phyloP scores from a whole-genome alignment of 352 stramenopile genomes.

The Phytophthora fragariaefolia region DNA sequence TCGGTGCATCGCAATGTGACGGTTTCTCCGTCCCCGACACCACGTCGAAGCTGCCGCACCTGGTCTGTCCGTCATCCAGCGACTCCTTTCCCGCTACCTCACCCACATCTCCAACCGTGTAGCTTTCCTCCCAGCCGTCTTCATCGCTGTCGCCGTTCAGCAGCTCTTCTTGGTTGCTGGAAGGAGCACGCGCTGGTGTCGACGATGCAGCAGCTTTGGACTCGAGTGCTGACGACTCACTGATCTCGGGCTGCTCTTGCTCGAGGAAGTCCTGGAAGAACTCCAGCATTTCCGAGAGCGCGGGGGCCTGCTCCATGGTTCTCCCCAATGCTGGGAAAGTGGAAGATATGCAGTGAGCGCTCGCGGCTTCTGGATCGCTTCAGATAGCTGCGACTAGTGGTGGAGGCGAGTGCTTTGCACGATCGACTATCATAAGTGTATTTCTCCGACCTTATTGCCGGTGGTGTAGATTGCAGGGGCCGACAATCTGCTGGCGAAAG shows the following conservation, averaged over 20 bases:
- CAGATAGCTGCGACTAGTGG: not conserved
- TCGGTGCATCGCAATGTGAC: not conserved
- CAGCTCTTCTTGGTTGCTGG: constrained; percentile 7
- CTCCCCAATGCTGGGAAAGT: not conserved
- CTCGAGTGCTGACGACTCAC: not conserved
- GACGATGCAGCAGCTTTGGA: not conserved
- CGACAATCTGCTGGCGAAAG: not conserved
- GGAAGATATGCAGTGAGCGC: constrained; percentile 1
- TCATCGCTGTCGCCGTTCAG: constrained; percentile 5
- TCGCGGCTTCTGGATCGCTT: not conserved
- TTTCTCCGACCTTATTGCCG: constrained; percentile 3
- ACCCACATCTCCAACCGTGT: constrained; percentile 1
- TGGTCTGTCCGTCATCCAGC: constrained; percentile 11
- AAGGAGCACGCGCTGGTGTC: not conserved
- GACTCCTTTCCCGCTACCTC: constrained; percentile 9
- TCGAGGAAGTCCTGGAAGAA: constrained; percentile 25
- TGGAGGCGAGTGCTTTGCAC: too few species aligned
- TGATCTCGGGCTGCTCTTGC: constrained; percentile 9
- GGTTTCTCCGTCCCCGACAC: not conserved
- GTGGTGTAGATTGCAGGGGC: not conserved
- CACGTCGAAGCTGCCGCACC: constrained; percentile 5
- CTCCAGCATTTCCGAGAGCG: constrained; percentile 14
- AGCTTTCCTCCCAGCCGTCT: constrained; percentile 10
- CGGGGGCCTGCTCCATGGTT: constrained; percentile 1
- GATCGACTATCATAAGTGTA: not conserved